Conservation (phyloP, 768 basidiomycete genomes). For the Leccinum truebloodii region DNA sequence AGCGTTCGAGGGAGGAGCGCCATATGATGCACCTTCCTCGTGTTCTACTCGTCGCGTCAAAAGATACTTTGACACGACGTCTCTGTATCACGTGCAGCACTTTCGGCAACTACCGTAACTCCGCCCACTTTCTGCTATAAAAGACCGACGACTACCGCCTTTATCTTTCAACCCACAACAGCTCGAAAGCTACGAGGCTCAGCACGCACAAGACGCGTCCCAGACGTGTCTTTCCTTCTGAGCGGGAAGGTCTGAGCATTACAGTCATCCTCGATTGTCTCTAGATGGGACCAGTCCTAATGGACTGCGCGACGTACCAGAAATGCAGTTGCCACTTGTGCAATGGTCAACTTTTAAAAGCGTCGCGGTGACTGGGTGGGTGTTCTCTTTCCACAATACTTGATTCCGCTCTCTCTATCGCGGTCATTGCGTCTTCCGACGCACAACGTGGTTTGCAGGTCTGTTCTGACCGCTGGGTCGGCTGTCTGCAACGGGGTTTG, state of each 20-base stretch:
- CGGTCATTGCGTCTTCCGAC: constrained; percentile 15
- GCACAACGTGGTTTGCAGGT: constrained; percentile 10
- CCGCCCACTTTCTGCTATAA: constrained; percentile 15
- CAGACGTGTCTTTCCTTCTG: constrained; percentile 25
- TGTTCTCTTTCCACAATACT: not conserved
- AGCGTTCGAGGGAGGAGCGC: constrained; percentile 15
- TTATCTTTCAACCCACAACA: constrained; percentile 17
- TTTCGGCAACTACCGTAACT: constrained; percentile 21
- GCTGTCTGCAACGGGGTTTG: constrained; percentile 5
- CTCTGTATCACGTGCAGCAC: constrained; percentile 18
- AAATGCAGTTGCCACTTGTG: constrained; percentile 23
- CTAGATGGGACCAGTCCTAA: constrained; percentile 30
- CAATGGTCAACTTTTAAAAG: constrained; percentile 28
- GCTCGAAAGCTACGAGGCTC: constrained; percentile 34
- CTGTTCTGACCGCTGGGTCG: rapidly evolving
- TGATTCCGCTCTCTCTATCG: constrained; percentile 23
- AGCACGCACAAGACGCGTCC: constrained; percentile 26
- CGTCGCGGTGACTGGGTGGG: constrained; percentile 31
- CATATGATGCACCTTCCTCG: constrained; percentile 2
- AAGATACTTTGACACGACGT: constrained; percentile 19
- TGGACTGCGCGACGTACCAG: constrained; percentile 32
- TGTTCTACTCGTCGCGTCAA: constrained; percentile 6
- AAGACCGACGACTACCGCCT: not conserved
- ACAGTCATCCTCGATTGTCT: constrained; percentile 32
- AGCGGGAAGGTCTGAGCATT: constrained; percentile 38